These are phyloP conservation scores for Xylaria bambusicola DNA, from an alignment of 495 filamentous ascomycete genomes.

Conservation along the genomic window DNA sequence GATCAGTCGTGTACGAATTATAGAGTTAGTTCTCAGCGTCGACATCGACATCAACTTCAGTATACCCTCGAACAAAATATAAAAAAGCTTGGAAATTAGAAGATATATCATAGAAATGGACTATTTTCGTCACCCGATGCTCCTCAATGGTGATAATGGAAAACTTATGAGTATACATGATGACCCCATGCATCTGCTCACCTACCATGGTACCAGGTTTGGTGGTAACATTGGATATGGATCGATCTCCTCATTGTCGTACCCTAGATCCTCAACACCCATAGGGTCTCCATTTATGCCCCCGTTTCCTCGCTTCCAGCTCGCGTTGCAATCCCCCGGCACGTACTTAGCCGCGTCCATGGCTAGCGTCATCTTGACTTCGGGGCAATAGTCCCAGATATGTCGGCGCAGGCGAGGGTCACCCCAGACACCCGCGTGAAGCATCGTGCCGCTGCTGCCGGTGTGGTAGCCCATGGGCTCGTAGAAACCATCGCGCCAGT, in stretches of 20 bases:
- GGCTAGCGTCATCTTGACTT: slow-evolving; percentile 53
- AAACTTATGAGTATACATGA: not conserved
- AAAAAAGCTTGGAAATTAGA: too few species aligned
- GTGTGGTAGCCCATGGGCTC: slow-evolving; percentile 58
- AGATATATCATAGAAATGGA: not conserved
- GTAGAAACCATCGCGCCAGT: slow-evolving; percentile 48
- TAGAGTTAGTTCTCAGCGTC: slow-evolving; percentile 7
- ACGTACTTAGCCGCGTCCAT: slow-evolving; percentile 50
- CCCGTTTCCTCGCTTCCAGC: slow-evolving; percentile 39
- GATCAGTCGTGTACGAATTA: slow-evolving; percentile 13
- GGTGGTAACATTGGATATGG: slow-evolving; percentile 43
- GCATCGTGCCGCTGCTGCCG: slow-evolving; percentile 40
- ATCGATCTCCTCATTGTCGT: slow-evolving; percentile 41
- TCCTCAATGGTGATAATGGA: too few species aligned
- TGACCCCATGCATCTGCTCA: not conserved
- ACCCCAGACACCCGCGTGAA: slow-evolving; percentile 46
- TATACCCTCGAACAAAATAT: not conserved
- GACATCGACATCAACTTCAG: not conserved
- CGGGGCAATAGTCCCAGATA: slow-evolving; percentile 55
- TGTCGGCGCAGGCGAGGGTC: slow-evolving; percentile 41
- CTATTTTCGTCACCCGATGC: too few species aligned
- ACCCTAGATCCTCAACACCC: slow-evolving; percentile 20
- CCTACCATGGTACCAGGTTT: slow-evolving; percentile 38
- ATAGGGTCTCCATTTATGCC: slow-evolving; percentile 19
- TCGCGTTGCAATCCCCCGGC: slow-evolving; percentile 37